Conservation (phyloP, 148 eudicot species). For the Rhododendron ferrugineum region DNA sequence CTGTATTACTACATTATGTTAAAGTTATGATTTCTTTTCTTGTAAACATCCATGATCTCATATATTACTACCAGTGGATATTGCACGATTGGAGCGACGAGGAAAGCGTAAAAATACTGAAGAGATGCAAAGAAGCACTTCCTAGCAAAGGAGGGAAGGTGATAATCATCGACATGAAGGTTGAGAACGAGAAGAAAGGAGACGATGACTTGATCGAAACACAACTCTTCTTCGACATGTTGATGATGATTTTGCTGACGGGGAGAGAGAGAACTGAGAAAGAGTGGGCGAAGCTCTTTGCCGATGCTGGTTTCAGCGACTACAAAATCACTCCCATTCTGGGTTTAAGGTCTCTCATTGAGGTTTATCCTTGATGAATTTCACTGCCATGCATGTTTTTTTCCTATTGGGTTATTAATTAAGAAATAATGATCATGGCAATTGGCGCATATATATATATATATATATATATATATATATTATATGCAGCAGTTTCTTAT, state of each 20-base stretch:
- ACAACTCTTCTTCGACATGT: constrained; percentile 5
- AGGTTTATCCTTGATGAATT: constrained; percentile 6
- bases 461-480: too few relatives aligned
- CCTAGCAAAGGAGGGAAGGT: constrained; percentile 14
- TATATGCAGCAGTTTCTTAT: too few relatives aligned
- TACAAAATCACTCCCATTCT: constrained; percentile 6
- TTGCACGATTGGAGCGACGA: constrained; percentile 14
- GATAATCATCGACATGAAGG: constrained; percentile 11
- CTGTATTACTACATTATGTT: too few relatives aligned
- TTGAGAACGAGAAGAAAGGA: not conserved
- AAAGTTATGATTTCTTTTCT: too few relatives aligned
- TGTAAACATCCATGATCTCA: too few relatives aligned
- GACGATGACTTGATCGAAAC: not conserved
- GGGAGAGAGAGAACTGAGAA: constrained; percentile 10
- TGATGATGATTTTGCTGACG: not conserved
- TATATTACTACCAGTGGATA: not conserved
- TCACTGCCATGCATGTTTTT: not conserved
- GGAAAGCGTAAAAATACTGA: not conserved
- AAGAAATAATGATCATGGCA: not conserved
- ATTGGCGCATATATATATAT: too few relatives aligned
- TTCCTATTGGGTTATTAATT: not conserved
- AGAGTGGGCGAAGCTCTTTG: constrained; percentile 12
- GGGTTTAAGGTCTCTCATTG: constrained; percentile 13
- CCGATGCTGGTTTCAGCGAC: not conserved
- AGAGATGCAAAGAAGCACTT: constrained; percentile 12